Percentiles rank a stretch among this genome's conserved stretches.
Conservation (phyloP, 441 rosid species). For the Populus tomentosa region DNA sequence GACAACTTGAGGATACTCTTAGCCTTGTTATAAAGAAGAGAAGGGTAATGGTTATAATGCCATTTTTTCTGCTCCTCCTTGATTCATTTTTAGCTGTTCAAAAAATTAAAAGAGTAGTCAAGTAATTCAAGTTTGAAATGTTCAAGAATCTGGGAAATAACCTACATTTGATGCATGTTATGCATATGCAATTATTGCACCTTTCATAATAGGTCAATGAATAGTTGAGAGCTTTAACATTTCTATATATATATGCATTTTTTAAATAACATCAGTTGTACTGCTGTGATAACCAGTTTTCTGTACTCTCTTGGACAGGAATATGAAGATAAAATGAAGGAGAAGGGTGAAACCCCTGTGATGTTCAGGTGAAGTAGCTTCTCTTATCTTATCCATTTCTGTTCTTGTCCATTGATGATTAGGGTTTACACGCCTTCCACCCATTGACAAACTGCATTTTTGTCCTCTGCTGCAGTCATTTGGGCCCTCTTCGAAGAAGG, state of each 20-base stretch:
- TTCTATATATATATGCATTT: not conserved
- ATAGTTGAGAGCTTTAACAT: not conserved
- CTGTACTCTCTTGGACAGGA: conserved; percentile 43
- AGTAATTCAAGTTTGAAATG: conserved; percentile 6
- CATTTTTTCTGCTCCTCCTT: not conserved
- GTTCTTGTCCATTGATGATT: not conserved
- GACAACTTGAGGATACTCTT: conserved; percentile 96
- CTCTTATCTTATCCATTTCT: conserved; percentile 4
- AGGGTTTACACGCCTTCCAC: conserved; percentile 6
- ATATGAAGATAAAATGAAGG: conserved; percentile 87
- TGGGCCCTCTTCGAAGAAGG: conserved; percentile 77
- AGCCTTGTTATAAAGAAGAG: conserved; percentile 85
- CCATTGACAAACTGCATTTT: conserved; percentile 20
- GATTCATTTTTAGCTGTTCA: not conserved
- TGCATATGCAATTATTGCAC: not conserved
- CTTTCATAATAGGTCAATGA: not conserved
- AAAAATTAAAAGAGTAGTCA: not conserved
- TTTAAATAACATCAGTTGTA: not conserved
- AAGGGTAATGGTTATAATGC: conserved; percentile 45
- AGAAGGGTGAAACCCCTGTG: conserved; percentile 91
- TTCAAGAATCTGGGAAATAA: not conserved
- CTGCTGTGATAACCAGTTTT: not conserved
- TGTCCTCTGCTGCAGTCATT: conserved; percentile 59
- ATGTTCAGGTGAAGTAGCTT: conserved; percentile 71
- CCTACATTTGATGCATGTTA: not conserved